Conservation (phyloP, 139 green algal species). For the Pycnococcus provasolii region DNA sequence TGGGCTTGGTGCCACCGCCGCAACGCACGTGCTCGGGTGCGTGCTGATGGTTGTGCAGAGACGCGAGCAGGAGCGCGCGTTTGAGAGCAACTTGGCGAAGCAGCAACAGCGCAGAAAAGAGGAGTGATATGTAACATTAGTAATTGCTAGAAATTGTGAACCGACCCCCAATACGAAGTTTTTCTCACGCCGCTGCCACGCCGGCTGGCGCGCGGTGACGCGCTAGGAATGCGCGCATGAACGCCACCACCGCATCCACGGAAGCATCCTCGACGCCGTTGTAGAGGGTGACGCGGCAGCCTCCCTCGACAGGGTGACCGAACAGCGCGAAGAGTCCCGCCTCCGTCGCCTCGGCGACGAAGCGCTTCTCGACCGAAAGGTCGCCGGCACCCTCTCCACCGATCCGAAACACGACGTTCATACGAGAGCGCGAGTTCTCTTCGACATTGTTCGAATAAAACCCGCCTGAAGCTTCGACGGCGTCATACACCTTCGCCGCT, state of each 20-base stretch:
- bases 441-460: neutral
- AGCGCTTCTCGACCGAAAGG: neutral
- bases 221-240: neutral
- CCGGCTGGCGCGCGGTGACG: too few relatives aligned
- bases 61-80: too few relatives aligned
- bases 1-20: too few relatives aligned
- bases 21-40: too few relatives aligned
- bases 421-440: neutral
- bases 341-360: neutral
- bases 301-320: neutral
- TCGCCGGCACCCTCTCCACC: too few relatives aligned
- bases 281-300: neutral
- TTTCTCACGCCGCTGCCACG: too few relatives aligned
- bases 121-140: too few relatives aligned
- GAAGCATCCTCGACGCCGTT: neutral
- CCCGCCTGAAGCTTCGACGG: neutral
- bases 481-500: neutral
- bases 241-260: neutral
- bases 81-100: too few relatives aligned
- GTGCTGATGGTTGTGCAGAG: too few relatives aligned
- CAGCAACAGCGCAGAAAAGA: too few relatives aligned
- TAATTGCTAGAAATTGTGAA: too few relatives aligned
- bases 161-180: too few relatives aligned
- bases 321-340: neutral
- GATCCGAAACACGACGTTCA: slow-evolving; percentile 1